A percentile compares a stretch with the other conserved stretches of the same genome.
These are phyloP conservation scores for Metschnikowia cubensis DNA, from an alignment of 805 yeast species.

Conservation along the genomic window DNA sequence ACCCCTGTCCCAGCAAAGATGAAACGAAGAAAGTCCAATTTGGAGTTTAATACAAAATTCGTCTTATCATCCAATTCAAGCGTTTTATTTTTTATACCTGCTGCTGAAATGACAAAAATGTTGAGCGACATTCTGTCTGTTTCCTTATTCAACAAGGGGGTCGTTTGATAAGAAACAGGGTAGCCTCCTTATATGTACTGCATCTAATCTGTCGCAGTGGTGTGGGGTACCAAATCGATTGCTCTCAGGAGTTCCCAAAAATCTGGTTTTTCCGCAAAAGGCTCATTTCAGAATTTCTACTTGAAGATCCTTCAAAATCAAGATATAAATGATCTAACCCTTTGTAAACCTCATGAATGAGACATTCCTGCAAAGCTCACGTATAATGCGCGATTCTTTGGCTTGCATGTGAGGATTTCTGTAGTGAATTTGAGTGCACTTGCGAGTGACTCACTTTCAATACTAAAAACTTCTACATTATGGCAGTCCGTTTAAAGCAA, in stretches of 20 bases:
- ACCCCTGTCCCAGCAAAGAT: background rate
- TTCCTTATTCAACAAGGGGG: background rate
- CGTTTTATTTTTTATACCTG: background rate
- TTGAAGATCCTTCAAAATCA: background rate
- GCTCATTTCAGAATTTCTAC: background rate
- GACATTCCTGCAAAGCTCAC: background rate
- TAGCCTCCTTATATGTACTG: background rate
- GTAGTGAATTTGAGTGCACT: background rate
- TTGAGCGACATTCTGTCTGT: background rate
- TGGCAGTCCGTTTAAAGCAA: conserved; percentile 23
- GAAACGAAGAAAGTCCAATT: background rate
- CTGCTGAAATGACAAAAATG: background rate
- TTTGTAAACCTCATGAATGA: background rate
- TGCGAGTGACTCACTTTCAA: background rate
- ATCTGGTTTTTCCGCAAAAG: background rate
- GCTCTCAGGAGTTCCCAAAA: background rate
- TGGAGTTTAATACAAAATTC: background rate
- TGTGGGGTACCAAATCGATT: conserved; percentile 1
- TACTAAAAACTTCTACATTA: conserved; percentile 2
- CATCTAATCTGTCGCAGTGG: background rate
- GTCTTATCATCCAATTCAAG: background rate
- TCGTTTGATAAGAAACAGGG: background rate
- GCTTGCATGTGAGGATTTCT: conserved; percentile 3
- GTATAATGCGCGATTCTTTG: background rate
- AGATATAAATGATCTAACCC: background rate